phyloP scores from a whole-genome alignment of 2,329 filamentous ascomycete genomes.

The Arthrinium phaeospermum region DNA sequence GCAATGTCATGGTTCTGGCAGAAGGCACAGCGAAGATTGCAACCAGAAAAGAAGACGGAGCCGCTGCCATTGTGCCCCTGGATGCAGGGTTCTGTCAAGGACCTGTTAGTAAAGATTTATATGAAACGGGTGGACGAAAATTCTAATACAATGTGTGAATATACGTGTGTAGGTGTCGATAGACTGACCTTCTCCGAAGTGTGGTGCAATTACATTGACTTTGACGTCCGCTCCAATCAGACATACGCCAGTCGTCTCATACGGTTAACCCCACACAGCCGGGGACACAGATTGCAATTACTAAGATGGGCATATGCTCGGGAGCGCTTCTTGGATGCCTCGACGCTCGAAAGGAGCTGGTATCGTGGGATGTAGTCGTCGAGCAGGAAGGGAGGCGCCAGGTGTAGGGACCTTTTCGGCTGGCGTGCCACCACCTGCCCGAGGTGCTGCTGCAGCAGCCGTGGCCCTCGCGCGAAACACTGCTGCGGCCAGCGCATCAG shows the following conservation, averaged over 20 bases:
- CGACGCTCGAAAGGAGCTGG: slow-evolving; percentile 68
- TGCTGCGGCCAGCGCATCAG: slow-evolving; percentile 3
- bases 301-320: slow-evolving; percentile 75
- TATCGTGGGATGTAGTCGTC: slow-evolving; percentile 78
- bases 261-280: slow-evolving; percentile 81
- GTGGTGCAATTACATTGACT: slow-evolving; percentile 84
- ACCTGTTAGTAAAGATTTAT: not conserved
- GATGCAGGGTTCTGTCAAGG: slow-evolving; percentile 71
- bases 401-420: slow-evolving; percentile 46
- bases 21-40: slow-evolving; percentile 75
- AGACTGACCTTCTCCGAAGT: slow-evolving; percentile 74
- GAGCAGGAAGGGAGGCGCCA: slow-evolving; percentile 72
- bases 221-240: slow-evolving; percentile 78
- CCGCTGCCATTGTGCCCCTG: slow-evolving; percentile 83
- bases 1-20: slow-evolving; percentile 87
- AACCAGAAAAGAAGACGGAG: slow-evolving; percentile 80
- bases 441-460: not conserved
- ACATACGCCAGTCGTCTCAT: slow-evolving; percentile 77
- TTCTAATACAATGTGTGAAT: not conserved
- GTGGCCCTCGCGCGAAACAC: not conserved
- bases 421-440: not conserved
- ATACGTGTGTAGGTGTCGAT: not conserved
- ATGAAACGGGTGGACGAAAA: not conserved
- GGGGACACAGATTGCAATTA: slow-evolving; percentile 82
- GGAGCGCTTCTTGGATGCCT: slow-evolving; percentile 76